Base-by-base conservation (phyloP, 352 stramenopile species). In the Phytophthora constricta region DNA sequence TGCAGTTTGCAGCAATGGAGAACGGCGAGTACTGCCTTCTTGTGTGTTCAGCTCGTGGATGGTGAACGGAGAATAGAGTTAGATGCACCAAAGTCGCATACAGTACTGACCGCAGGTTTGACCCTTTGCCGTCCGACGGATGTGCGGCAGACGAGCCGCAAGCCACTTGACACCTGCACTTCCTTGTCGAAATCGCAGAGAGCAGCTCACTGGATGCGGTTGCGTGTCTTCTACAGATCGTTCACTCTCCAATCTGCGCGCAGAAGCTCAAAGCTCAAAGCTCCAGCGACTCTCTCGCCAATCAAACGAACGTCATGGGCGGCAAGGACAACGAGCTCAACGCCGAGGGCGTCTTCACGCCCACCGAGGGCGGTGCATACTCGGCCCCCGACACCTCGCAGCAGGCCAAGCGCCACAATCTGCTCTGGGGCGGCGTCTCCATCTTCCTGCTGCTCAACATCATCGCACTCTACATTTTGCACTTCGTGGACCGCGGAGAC, bases 391-490 rank as follows among this genome's bases (percentile, higher is more conserved):
- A 68, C 26, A 26, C 57, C 25, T 13, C 22, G 19, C 26, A 62
- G 26, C 53, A 72, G 25, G 64, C 39, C 53, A 78, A 76, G 53
- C 76, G 76, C 19, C 66, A 77, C 63, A 80, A 74, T 49, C 49
- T 65, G 28, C 46, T 79, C 31, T 74, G 76, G 52, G 60, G 76
- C 14, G 53, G 65, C 58, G 53, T 87, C 53, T 76, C 50, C 33
- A 45, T 73, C 64, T 92, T 93, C 69, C 64, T 93, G 27, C 68
- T 91, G 34, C 58, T 89, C 79, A 93, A 93, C 76, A 74, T 93
- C 78, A 87, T 94, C 58, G 86, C 90, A 37, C 74, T 94, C 27
- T 94, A 94, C 80, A 70, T 92, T 37, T 63, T 94, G 41, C 86
- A 94, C 76, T 94, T 94, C 68, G 83, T 73, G 19, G 81, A 92